These are phyloP conservation scores for Mycena polygramma DNA, from an alignment of 768 basidiomycete genomes.

Conservation along the genomic window DNA sequence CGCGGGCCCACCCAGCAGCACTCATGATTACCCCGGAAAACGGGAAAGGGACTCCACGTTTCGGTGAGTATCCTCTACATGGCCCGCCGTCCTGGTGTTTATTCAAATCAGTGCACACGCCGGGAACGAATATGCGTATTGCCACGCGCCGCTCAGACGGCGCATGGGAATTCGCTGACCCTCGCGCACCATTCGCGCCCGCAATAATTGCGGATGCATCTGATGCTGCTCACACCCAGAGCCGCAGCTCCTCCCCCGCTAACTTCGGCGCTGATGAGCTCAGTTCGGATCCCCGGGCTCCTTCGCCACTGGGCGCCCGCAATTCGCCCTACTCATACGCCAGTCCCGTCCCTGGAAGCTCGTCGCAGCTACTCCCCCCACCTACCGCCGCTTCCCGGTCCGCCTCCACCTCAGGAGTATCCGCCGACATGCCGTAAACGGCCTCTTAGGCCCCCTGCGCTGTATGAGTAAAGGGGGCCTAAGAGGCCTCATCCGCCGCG, in stretches of 20 bases:
- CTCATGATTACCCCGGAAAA: conserved; percentile 54
- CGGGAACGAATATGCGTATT: conserved; percentile 70
- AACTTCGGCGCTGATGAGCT: neutral
- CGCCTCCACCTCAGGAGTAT: too few species aligned
- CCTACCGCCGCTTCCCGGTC: conserved; percentile 13
- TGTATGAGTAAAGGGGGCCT: too few species aligned
- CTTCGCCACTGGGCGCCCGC: neutral
- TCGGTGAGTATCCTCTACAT: conserved; percentile 48
- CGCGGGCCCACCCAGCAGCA: conserved; percentile 51
- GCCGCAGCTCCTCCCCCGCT: conserved; percentile 18
- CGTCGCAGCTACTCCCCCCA: conserved; percentile 23
- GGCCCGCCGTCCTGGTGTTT: neutral
- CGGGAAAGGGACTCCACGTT: conserved; percentile 51
- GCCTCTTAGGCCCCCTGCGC: too few species aligned
- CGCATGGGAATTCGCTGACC: conserved; percentile 66
- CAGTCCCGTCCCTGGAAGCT: conserved; percentile 11
- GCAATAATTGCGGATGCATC: conserved; percentile 29
- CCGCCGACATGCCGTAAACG: too few species aligned
- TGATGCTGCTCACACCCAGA: conserved; percentile 15
- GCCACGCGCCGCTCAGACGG: conserved; percentile 66
- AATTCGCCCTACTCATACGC: conserved; percentile 18
- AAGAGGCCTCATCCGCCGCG: too few species aligned
- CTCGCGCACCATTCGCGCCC: conserved; percentile 57
- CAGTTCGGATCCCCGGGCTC: conserved; percentile 7
- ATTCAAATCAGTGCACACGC: conserved; percentile 58